Evolutionary conservation across 305 asterid species (phyloP), one percentile per base, ranked within the genome.

Genomic region (Ajuga reptans): DNA sequence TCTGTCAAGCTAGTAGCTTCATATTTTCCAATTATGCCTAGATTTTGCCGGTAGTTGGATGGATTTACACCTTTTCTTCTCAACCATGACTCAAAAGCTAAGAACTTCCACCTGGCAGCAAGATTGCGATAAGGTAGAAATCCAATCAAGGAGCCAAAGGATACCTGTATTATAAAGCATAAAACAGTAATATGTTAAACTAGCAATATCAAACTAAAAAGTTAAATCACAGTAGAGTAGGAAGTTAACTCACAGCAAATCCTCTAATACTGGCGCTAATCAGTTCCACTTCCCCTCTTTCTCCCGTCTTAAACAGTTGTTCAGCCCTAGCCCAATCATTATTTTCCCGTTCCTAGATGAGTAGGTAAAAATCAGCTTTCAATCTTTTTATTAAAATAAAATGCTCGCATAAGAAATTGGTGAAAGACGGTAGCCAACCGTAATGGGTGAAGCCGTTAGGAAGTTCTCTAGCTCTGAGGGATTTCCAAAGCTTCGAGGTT

Each of bases 11-110:
- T 83, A 65, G 77, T 79, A 63, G 86, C 79, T 66, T 86, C 97
- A 66, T 82, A 77, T 68, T 79, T 86, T 68, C 93, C 91, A 71
- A 90, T 79, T 58, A 92, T 78, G 15, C 96, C 96, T 64, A 88
- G 82, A 73, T 83, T 87, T 85, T 92, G 90, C 82, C 89, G 81
- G 81, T 85, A 88, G 43, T 69, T 75, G 39, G 95, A 81, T 47
- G 98, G 98, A 71, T 92, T 90, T 63, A 92, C 62, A 33, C 98
- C 97, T 66, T 83, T 88, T 77, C 82, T 81, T 81, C 97, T 90
- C 84, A 92, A 80, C 98, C 98, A 92, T 36, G 98, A 88, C 79
- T 92, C 98, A 54, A 92, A 90, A 61, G 96, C 96, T 65, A 88
- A 76, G 83, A 92, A 92, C 79, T 86, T 92, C 98, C 96, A 90